phyloP scores from a whole-genome alignment of 805 yeast genomes.

The Yamadazyma philogaea region DNA sequence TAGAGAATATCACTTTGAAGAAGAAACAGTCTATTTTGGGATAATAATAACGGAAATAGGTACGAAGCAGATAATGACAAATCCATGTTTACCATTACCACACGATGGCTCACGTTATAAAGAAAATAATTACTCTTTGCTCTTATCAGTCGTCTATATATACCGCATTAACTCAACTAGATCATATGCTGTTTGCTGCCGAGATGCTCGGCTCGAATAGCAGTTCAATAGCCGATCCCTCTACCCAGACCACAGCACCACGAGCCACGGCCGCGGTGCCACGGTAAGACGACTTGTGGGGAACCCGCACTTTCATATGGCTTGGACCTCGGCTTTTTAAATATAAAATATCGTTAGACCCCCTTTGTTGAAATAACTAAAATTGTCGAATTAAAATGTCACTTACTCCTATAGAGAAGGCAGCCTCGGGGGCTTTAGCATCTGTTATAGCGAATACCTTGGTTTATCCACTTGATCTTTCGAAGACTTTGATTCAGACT shows the following conservation, averaged over 20 bases:
- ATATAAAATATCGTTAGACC: slow-evolving; percentile 2
- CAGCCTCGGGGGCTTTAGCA: slow-evolving; percentile 79
- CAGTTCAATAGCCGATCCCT: background rate
- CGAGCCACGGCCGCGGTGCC: background rate
- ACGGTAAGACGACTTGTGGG: slow-evolving; percentile 5
- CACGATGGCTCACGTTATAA: too few relatives aligned
- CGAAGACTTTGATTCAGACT: slow-evolving; percentile 74
- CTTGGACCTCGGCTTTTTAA: slow-evolving; percentile 7
- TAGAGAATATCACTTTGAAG: too few relatives aligned
- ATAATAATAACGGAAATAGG: too few relatives aligned
- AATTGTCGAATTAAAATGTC: slow-evolving; percentile 32
- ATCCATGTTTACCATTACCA: too few relatives aligned
- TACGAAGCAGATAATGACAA: too few relatives aligned
- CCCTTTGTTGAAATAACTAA: background rate
- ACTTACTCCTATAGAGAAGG: slow-evolving; percentile 69
- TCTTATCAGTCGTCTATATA: too few relatives aligned
- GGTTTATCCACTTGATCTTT: slow-evolving; percentile 78
- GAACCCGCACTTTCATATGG: slow-evolving; percentile 5
- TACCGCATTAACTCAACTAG: too few relatives aligned
- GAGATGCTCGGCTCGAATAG: too few relatives aligned
- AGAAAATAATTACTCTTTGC: too few relatives aligned
- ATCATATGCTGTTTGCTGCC: too few relatives aligned
- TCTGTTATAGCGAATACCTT: slow-evolving; percentile 74
- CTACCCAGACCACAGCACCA: background rate
- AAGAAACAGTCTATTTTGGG: too few relatives aligned